phyloP scores from a whole-genome alignment of 352 stramenopile species.

The Phytopythium cucurbitacearum region DNA sequence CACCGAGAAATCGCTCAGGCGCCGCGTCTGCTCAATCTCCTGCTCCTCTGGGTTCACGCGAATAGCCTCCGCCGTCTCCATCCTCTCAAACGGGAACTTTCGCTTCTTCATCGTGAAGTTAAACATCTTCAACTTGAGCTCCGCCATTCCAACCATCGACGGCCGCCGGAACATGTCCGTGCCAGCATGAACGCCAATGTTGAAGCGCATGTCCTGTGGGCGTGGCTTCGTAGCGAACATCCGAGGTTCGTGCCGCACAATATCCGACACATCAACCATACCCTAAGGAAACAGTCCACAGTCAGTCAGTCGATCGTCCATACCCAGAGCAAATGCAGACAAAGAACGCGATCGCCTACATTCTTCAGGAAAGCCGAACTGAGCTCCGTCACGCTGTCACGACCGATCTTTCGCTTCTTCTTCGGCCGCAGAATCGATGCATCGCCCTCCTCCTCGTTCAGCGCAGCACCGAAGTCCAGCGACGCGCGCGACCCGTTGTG shows the following conservation, averaged over 20 bases:
- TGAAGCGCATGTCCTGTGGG: slow-evolving; percentile 24
- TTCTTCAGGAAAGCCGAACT: slow-evolving; percentile 74
- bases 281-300: slow-evolving; percentile 15
- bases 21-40: slow-evolving; percentile 64
- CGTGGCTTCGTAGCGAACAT: slow-evolving; percentile 23
- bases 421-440: slow-evolving; percentile 31
- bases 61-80: slow-evolving; percentile 7
- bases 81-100: slow-evolving; percentile 64
- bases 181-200: slow-evolving; percentile 12
- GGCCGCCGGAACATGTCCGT: slow-evolving; percentile 57
- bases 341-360: slow-evolving; percentile 8
- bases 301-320: neutral
- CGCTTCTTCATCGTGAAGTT: slow-evolving; percentile 82
- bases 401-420: slow-evolving; percentile 82
- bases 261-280: slow-evolving; percentile 75
- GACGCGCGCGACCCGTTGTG: slow-evolving; percentile 60
- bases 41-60: slow-evolving; percentile 13
- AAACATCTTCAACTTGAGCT: slow-evolving; percentile 73
- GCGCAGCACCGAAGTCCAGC: slow-evolving; percentile 46
- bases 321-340: neutral
- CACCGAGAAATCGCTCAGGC: slow-evolving; percentile 61
- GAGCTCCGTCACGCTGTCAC: slow-evolving; percentile 76
- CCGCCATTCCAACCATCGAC: slow-evolving; percentile 50
- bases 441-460: slow-evolving; percentile 37
- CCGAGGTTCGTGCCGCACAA: slow-evolving; percentile 33